Conservation (phyloP, 352 stramenopile genomes). For the Phytophthora multivora region DNA sequence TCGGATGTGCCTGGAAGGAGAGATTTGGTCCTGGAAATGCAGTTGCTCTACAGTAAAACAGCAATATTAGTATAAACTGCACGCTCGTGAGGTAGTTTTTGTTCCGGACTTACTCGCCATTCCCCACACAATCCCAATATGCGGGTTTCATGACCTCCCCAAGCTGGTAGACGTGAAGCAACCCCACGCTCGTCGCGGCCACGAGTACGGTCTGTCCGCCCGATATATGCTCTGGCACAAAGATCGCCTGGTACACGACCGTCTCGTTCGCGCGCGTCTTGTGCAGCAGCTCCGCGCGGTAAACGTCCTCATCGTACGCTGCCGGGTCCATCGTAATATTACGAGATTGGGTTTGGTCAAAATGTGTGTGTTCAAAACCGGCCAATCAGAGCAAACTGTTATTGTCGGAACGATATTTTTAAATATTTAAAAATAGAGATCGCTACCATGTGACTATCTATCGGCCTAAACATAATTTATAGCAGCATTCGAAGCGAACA, state of each 20-base stretch:
- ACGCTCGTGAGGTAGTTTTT: background rate
- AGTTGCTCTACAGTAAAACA: conserved; percentile 32
- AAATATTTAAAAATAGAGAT: conserved; percentile 9
- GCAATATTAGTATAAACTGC: conserved; percentile 10
- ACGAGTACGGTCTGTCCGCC: conserved; percentile 52
- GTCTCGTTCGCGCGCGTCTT: conserved; percentile 59
- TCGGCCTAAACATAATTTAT: too few relatives aligned
- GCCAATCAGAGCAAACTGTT: too few relatives aligned
- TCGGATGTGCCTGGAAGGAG: conserved; percentile 70
- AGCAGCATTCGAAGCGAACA: background rate
- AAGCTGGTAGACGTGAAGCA: conserved; percentile 65
- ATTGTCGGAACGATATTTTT: too few relatives aligned
- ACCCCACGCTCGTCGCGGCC: conserved; percentile 66
- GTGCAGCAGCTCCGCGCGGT: conserved; percentile 53
- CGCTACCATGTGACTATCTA: too few relatives aligned
- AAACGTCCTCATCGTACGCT: conserved; percentile 58
- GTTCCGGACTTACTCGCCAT: conserved; percentile 33
- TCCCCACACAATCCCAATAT: conserved; percentile 57
- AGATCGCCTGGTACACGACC: conserved; percentile 60
- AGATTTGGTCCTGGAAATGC: conserved; percentile 53
- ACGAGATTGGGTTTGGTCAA: too few relatives aligned
- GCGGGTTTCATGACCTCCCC: conserved; percentile 41
- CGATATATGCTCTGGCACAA: conserved; percentile 40
- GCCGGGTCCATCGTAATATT: conserved; percentile 68
- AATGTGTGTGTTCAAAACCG: too few relatives aligned